These are phyloP conservation scores for Fusarium tricinctum DNA, from an alignment of 2,329 filamentous ascomycete species.

Conservation along the genomic window DNA sequence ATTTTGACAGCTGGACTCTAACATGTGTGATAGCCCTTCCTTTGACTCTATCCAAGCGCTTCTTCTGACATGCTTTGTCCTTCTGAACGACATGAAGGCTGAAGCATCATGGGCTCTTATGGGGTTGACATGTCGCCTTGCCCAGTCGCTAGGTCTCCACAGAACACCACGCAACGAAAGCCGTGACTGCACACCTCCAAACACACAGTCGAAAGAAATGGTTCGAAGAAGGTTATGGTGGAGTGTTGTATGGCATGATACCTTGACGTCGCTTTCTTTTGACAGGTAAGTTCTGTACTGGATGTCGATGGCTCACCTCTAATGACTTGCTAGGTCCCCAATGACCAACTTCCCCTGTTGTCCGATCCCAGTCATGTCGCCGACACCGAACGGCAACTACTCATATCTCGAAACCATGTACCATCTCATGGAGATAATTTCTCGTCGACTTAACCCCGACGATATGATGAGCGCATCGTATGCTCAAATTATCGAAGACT, in stretches of 20 bases:
- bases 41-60: slow-evolving; percentile 76
- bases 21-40: slow-evolving; percentile 63
- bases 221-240: slow-evolving; percentile 71
- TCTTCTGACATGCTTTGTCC: slow-evolving; percentile 72
- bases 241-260: slow-evolving; percentile 77
- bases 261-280: slow-evolving; percentile 74
- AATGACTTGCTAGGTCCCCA: slow-evolving; percentile 61
- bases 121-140: slow-evolving; percentile 74
- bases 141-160: slow-evolving; percentile 74
- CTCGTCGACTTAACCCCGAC: slow-evolving; percentile 69
- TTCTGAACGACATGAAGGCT: slow-evolving; percentile 78
- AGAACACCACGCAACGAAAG: slow-evolving; percentile 62
- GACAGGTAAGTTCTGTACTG: slow-evolving; percentile 62
- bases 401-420: slow-evolving; percentile 76
- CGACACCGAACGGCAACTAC: slow-evolving; percentile 62
- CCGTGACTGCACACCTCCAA: slow-evolving; percentile 59
- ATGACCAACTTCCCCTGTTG: slow-evolving; percentile 73
- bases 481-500: slow-evolving; percentile 70
- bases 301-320: slow-evolving; percentile 1
- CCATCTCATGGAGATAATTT: slow-evolving; percentile 72
- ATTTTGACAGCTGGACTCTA: not conserved
- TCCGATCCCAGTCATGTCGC: slow-evolving; percentile 64
- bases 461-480: slow-evolving; percentile 64
- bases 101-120: slow-evolving; percentile 76
- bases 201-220: slow-evolving; percentile 66